phyloP scores from a whole-genome alignment of 2,329 filamentous ascomycete species.

The Furcasterigmium sp. region DNA sequence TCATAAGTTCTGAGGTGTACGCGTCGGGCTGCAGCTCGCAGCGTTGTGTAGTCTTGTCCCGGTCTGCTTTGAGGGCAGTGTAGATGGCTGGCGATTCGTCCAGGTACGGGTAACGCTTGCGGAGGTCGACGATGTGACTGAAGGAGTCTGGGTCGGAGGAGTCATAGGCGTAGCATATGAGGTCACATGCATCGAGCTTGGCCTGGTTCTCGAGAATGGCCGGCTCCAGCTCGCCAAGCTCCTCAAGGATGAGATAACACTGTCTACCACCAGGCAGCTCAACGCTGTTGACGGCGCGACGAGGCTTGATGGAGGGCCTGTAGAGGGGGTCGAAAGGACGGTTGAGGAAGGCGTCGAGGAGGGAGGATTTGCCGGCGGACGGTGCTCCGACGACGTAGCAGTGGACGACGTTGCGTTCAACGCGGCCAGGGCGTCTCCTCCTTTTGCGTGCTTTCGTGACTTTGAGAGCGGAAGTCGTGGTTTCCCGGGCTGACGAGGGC shows the following conservation, averaged over 20 bases:
- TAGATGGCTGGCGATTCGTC: constrained; percentile 90
- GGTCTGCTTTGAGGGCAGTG: constrained; percentile 88
- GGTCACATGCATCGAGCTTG: constrained; percentile 87
- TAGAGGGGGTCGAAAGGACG: constrained; percentile 80
- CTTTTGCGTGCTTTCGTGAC: constrained; percentile 89
- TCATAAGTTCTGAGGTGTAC: constrained; percentile 78
- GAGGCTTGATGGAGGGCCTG: constrained; percentile 90
- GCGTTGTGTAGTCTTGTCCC: constrained; percentile 94
- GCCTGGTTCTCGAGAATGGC: constrained; percentile 88
- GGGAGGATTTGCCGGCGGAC: constrained; percentile 82
- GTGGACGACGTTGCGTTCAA: constrained; percentile 90
- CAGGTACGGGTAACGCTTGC: constrained; percentile 73
- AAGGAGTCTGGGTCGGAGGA: constrained; percentile 96
- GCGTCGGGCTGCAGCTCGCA: constrained; percentile 87
- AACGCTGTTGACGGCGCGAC: constrained; percentile 91
- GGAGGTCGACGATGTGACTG: constrained; percentile 78
- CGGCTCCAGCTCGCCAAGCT: constrained; percentile 91
- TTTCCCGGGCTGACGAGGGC: constrained; percentile 66
- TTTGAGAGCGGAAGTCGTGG: constrained; percentile 79
- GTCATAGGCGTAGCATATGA: constrained; percentile 94
- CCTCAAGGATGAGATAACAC: constrained; percentile 92
- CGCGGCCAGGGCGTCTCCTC: constrained; percentile 72
- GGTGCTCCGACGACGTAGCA: constrained; percentile 88
- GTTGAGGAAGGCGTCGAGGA: constrained; percentile 88
- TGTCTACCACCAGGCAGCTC: constrained; percentile 94